Evolutionary conservation across 164 flowering plant genomes (phyloP).

Genomic region (Akebia trifoliata): DNA sequence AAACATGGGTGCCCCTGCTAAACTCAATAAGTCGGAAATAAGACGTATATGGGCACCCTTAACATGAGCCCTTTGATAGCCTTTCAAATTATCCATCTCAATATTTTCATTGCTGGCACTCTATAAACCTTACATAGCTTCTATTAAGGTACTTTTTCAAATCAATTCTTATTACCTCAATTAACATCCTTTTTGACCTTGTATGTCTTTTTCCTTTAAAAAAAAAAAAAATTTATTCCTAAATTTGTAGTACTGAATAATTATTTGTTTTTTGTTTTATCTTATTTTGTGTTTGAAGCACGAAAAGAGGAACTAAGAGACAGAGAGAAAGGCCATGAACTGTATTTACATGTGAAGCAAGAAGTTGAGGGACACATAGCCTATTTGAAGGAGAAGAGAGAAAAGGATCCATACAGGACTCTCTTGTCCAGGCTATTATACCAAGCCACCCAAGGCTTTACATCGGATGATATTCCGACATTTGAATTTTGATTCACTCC

Average conservation of each 20-base stretch:
- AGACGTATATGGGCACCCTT: no score
- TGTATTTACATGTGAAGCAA: slow-evolving; percentile 46
- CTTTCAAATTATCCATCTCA: no score
- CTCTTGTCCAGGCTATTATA: slow-evolving; percentile 40
- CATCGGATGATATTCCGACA: slow-evolving; percentile 52
- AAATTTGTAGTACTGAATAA: background rate
- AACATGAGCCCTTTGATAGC: no score
- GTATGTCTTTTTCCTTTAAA: background rate
- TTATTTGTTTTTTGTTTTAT: background rate
- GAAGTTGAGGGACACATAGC: slow-evolving; percentile 53
- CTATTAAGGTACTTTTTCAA: no score
- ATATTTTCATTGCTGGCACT: no score
- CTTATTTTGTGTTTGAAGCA: slow-evolving; percentile 24
- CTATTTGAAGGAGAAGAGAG: slow-evolving; percentile 57
- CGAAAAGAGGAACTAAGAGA: slow-evolving; percentile 42
- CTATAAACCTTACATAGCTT: no score
- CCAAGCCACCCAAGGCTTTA: slow-evolving; percentile 45
- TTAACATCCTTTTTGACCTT: no score
- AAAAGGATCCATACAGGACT: slow-evolving; percentile 60
- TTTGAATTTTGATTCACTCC: slow-evolving; percentile 34
- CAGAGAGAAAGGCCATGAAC: slow-evolving; percentile 41
- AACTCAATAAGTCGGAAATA: no score
- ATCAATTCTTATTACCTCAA: no score
- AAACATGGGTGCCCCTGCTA: no score
- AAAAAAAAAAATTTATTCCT: background rate